Percentiles rank a stretch among this genome's conserved stretches.
Evolutionary conservation across 2,329 filamentous ascomycete species (phyloP).

Genomic region (Xylaria multiplex): DNA sequence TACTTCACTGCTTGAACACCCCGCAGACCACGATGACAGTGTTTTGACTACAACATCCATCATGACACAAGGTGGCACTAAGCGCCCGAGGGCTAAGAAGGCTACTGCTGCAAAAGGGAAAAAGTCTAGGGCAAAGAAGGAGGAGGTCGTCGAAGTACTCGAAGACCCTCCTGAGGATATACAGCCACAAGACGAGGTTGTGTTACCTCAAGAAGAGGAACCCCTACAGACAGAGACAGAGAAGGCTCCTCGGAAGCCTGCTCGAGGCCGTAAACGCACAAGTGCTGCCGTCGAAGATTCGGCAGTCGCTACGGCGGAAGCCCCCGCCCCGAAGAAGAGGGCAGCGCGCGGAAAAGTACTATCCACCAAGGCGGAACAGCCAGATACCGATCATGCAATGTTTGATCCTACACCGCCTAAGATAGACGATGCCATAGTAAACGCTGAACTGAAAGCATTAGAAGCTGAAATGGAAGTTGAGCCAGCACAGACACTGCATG

Average conservation of each 20-base stretch:
- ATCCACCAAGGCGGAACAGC: conserved; percentile 46
- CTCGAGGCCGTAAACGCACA: conserved; percentile 69
- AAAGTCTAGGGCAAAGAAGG: conserved; percentile 63
- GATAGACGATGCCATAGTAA: conserved; percentile 59
- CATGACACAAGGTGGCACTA: conserved; percentile 64
- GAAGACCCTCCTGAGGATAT: conserved; percentile 47
- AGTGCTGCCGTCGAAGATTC: conserved; percentile 69
- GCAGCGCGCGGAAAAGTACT: conserved; percentile 58
- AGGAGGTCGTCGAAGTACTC: conserved; percentile 61
- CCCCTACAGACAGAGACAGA: conserved; percentile 47
- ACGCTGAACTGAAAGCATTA: conserved; percentile 62
- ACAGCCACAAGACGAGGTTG: conserved; percentile 13
- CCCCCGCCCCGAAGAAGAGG: conserved; percentile 68
- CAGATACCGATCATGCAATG: conserved; percentile 58
- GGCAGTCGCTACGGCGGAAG: conserved; percentile 54
- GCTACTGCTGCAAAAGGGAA: conserved; percentile 58
- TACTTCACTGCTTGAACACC: conserved; percentile 59
- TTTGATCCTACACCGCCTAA: conserved; percentile 60
- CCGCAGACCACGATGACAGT: conserved; percentile 66
- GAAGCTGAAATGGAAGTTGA: conserved; percentile 61
- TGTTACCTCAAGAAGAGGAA: conserved; percentile 45
- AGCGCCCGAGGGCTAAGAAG: conserved; percentile 65
- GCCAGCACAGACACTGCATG: conserved; percentile 53
- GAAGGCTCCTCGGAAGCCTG: conserved; percentile 49
- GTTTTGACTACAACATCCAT: conserved; percentile 68